phyloP scores from a whole-genome alignment of 441 rosid species.

The Populus hybrid region DNA sequence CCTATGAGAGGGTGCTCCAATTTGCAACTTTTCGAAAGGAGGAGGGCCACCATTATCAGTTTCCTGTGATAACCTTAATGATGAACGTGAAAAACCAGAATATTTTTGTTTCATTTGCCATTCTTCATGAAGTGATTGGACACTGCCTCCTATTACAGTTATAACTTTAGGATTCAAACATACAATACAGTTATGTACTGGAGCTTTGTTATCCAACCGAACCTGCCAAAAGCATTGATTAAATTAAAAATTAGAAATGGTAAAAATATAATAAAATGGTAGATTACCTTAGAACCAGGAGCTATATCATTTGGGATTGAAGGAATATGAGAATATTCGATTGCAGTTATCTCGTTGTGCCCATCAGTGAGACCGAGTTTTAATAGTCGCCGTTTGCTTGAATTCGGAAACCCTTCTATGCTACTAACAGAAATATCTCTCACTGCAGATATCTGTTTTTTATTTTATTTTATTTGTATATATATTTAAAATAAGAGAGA shows the following conservation, averaged over 20 bases:
- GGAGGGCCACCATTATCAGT: constrained; percentile 61
- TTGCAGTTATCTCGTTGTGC: constrained; percentile 56
- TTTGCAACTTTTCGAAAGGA: constrained; percentile 78
- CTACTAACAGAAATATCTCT: constrained; percentile 73
- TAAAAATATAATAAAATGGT: not conserved
- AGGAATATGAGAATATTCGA: constrained; percentile 65
- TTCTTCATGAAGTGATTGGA: constrained; percentile 75
- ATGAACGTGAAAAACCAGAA: constrained; percentile 52
- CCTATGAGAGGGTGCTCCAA: constrained; percentile 35
- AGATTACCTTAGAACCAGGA: constrained; percentile 87
- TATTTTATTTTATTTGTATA: too few relatives aligned
- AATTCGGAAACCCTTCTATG: constrained; percentile 46
- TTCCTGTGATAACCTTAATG: constrained; percentile 46
- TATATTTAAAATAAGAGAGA: not conserved
- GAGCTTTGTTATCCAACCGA: constrained; percentile 69
- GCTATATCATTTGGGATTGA: constrained; percentile 51
- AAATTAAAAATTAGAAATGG: not conserved
- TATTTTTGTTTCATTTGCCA: constrained; percentile 87
- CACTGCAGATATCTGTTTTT: constrained; percentile 52
- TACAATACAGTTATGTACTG: constrained; percentile 51
- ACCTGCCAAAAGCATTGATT: constrained; percentile 43
- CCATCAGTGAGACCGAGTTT: constrained; percentile 69
- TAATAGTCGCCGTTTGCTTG: constrained; percentile 49
- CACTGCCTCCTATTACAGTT: constrained; percentile 75
- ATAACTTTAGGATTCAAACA: constrained; percentile 68